A percentile compares a stretch with the other conserved stretches of the same genome.
Evolutionary conservation across 441 rosid genomes (phyloP).

Genomic region (Syzygium malaccense): DNA sequence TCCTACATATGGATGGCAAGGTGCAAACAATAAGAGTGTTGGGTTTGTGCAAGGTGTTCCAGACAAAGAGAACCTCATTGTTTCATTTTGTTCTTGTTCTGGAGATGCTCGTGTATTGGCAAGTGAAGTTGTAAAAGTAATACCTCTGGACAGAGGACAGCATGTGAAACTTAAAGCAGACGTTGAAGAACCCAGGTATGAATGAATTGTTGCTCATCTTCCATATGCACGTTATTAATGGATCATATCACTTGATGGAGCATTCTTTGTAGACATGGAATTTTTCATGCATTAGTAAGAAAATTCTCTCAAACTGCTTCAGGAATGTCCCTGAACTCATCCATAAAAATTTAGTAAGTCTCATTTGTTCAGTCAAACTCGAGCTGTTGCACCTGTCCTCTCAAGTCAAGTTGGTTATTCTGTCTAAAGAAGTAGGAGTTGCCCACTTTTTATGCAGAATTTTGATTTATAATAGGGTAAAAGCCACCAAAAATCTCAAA

Average conservation of each 20-base stretch:
- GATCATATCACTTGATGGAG: background rate
- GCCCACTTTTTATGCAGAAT: background rate
- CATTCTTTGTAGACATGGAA: background rate
- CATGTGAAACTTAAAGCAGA: conserved; percentile 83
- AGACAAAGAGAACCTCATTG: conserved; percentile 69
- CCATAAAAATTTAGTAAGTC: background rate
- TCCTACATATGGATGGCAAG: conserved; percentile 94
- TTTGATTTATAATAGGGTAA: background rate
- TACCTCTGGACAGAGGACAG: conserved; percentile 97
- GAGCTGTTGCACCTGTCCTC: background rate
- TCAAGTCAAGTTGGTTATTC: background rate
- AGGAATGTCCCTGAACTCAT: background rate
- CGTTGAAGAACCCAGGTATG: conserved; percentile 90
- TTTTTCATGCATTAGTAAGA: background rate
- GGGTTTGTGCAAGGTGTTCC: conserved; percentile 93
- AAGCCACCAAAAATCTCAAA: too few relatives aligned
- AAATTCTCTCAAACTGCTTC: background rate
- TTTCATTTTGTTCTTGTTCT: conserved; percentile 95
- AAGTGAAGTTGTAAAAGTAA: conserved; percentile 80
- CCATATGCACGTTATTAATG: background rate
- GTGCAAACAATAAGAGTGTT: conserved; percentile 88
- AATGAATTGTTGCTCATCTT: conserved; percentile 3
- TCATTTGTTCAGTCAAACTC: background rate
- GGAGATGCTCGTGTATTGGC: conserved; percentile 85
- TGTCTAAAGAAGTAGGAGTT: background rate